A percentile compares a stretch with the other conserved stretches of the same genome.
phyloP scores from a whole-genome alignment of 176 grass and related monocot genomes.

The Hordeum marinum region DNA sequence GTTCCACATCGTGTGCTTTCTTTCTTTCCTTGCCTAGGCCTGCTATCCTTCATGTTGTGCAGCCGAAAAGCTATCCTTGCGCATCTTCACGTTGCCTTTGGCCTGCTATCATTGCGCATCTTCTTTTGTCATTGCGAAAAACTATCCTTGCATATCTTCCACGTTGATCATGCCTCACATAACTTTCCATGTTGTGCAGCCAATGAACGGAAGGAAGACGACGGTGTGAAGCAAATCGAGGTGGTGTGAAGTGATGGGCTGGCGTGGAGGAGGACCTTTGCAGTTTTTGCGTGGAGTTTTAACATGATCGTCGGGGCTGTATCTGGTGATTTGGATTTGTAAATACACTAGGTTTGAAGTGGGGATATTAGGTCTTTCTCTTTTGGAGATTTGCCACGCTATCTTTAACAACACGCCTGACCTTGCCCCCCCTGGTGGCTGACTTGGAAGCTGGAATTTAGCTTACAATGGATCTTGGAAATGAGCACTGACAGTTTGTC shows the following conservation, averaged over 20 bases:
- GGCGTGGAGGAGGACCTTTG: not conserved
- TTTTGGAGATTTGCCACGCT: not conserved
- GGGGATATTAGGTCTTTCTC: not conserved
- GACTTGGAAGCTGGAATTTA: not conserved
- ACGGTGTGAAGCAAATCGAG: not conserved
- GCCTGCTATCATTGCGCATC: not conserved
- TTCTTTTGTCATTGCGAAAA: too few relatives aligned
- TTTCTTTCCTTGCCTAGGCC: not conserved
- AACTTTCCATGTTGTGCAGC: slow-evolving; percentile 23
- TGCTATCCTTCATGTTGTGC: not conserved
- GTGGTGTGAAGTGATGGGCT: not conserved
- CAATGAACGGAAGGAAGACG: not conserved
- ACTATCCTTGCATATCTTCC: not conserved
- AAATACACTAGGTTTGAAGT: slow-evolving; percentile 2
- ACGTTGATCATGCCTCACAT: not conserved
- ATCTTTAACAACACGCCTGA: not conserved
- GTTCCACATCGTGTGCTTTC: not conserved
- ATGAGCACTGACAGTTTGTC: not conserved
- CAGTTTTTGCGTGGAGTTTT: not conserved
- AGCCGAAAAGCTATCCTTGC: too few relatives aligned
- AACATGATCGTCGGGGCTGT: slow-evolving; percentile 18
- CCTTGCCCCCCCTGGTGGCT: not conserved
- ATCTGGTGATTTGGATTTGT: slow-evolving; percentile 5
- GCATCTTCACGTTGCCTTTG: not conserved
- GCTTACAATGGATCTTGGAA: not conserved